Base-by-base conservation (phyloP, 306 rosid genomes). In the Quercus ilex region DNA sequence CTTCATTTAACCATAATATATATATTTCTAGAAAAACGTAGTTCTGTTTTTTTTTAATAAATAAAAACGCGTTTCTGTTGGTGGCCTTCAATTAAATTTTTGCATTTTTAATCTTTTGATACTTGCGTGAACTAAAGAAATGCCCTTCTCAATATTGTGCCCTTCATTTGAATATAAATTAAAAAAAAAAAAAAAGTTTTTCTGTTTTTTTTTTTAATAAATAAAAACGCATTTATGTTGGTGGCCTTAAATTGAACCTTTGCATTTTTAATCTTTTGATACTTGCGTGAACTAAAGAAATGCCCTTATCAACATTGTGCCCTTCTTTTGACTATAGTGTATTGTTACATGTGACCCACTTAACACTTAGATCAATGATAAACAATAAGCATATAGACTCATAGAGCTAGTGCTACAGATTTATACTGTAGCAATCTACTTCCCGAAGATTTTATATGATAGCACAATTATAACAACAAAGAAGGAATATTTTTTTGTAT, bases 261-360 rank as follows among this genome's bases (percentile, higher is more conserved):
- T 49, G 33, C 46, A 41, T 38, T 38, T 38, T 38, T 38, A 38
- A 38, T 41, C 46, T 41, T 41, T 41, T 41, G 46, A 41, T 41
- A 7, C 46, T 41, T 41, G 46, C 46, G 46, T 41, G 46, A 41
- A 41, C 46, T 41, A 41, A 41, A 21, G 64, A 26, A 21, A 21
- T 20, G 4, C 28, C 64, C 64, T 10, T 58, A 10, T 58, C 64
- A 58, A 58, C 23, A 10, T 58, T 58, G 11, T 58, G 64, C 28
- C 12, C 64, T 58, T 58, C 64, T n/a, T 21, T 21, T n/a, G 28
- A 2, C 23, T 58, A 20, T 25, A 7, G 28, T 58, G 5, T 58
- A 58, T 58, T 10, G 15, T 58, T 14, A 55, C 18, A 18, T 26
- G 20, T 51, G 77, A 80, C 85, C 76, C 80, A 62, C 84, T 60